phyloP scores from a whole-genome alignment of 108 stramenopile genomes.

The Pseudonitzschia multiseries region DNA sequence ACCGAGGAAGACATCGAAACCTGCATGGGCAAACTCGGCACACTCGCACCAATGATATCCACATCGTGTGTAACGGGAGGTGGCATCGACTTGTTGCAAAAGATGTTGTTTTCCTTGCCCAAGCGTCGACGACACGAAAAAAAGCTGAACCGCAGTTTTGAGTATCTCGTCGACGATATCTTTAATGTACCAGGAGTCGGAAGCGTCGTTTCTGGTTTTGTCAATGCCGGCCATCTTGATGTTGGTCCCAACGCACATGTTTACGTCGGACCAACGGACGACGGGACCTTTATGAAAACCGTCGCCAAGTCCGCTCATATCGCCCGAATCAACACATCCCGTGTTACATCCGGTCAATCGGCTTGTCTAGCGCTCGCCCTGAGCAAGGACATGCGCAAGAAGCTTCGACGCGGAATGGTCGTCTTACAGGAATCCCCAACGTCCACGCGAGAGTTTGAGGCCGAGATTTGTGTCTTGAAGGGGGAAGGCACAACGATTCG shows the following conservation, averaged over 20 bases:
- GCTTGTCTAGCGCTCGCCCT: constrained; percentile 79
- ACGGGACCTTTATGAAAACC: constrained; percentile 80
- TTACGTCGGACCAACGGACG: constrained; percentile 83
- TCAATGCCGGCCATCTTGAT: constrained; percentile 79
- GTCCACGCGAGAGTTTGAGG: constrained; percentile 81
- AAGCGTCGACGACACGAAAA: constrained; percentile 85
- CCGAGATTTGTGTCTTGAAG: constrained; percentile 88
- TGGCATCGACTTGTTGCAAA: constrained; percentile 89
- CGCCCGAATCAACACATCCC: constrained; percentile 73
- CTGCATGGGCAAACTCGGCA: constrained; percentile 84
- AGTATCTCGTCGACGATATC: constrained; percentile 83
- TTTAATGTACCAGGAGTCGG: constrained; percentile 88
- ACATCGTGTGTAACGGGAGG: constrained; percentile 97
- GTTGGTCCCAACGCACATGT: constrained; percentile 71
- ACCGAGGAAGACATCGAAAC: constrained; percentile 88
- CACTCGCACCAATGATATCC: constrained; percentile 93
- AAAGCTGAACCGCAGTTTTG: constrained; percentile 76
- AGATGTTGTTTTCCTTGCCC: constrained; percentile 84
- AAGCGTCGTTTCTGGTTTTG: constrained; percentile 73
- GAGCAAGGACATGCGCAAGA: constrained; percentile 74
- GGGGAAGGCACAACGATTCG: constrained; percentile 87
- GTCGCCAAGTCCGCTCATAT: constrained; percentile 87
- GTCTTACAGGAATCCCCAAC: constrained; percentile 68
- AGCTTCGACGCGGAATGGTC: constrained; percentile 84
- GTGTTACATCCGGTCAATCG: constrained; percentile 79